Base-by-base conservation (phyloP, 169 alveolate species). In the Fabrea salina region DNA sequence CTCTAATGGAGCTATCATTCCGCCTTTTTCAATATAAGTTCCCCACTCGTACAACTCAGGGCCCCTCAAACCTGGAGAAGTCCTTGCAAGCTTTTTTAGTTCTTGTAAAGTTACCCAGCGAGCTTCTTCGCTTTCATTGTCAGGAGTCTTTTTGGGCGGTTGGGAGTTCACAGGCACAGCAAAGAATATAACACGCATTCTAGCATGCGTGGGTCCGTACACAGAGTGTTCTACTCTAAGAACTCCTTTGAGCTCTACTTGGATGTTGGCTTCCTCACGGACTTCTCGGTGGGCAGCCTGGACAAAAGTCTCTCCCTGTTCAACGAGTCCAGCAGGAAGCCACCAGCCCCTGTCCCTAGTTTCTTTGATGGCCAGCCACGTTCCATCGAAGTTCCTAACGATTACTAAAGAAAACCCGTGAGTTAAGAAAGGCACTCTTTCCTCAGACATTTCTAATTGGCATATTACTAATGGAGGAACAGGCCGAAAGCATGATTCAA, bases 251-350 rank as follows among this genome's bases (percentile, higher is more conserved):
- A 89, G 50, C 13, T 61, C 78, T 22, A 89, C 75, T 19, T 86
- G 70, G 8, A 89, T 74, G 4, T 89, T 86, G 7, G 95, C 95
- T 82, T 89, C 95, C 68, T 89, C 95, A 25, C 27, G n/a, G 16
- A 89, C 83, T 78, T 89, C 95, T 76, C 95, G 80, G n/a, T 47
- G 53, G 1, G 95, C 95, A 8, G 95, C 93, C n/a, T 75, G 47
- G 16, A 57, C 30, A 80, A 82, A 90, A 11, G 78, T 44, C 40
- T 90, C 93, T 16, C 91, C 88, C 19, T 82, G 84, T 32, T 87
- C 93, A 13, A 90, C 91, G 19, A 80, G 75, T 13, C 95, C 95
- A 51, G 92, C 95, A n/a, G 92, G 92, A 5, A 90, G 53, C 90
- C 92, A 86, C 93, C 95, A 90, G 19, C 95, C 95, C 53, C 88